These are phyloP conservation scores for Entophlyctis luteolus DNA, from an alignment of 192 early-diverging fungal species.

Conservation along the genomic window DNA sequence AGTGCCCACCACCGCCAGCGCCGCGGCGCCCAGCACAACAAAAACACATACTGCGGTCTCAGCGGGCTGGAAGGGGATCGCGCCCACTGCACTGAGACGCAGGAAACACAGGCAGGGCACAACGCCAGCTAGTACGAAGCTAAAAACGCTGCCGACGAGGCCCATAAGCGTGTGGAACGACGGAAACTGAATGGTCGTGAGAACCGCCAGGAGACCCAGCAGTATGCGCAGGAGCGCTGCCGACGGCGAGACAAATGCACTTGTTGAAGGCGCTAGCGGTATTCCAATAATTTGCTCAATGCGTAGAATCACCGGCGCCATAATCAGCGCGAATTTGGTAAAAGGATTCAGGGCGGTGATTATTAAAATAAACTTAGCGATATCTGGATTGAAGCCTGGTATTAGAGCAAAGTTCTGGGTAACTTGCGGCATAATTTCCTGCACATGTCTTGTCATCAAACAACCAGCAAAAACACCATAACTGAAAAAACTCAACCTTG, in stretches of 20 bases:
- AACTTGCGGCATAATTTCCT: slow-evolving; percentile 43
- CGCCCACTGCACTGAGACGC: slow-evolving; percentile 36
- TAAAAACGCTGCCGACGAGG: slow-evolving; percentile 51
- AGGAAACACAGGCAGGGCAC: slow-evolving; percentile 51
- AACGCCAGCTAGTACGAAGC: slow-evolving; percentile 48
- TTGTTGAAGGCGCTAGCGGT: neutral
- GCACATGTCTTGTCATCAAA: neutral
- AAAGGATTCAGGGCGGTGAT: slow-evolving; percentile 66
- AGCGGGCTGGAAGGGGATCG: no score
- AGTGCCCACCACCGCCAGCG: slow-evolving; percentile 24
- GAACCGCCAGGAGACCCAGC: neutral
- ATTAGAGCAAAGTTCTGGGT: slow-evolving; percentile 63
- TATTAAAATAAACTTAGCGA: slow-evolving; percentile 56
- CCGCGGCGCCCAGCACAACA: slow-evolving; percentile 27
- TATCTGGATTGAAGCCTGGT: slow-evolving; percentile 43
- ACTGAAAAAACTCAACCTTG: neutral
- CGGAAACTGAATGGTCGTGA: slow-evolving; percentile 53
- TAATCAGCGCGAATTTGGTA: slow-evolving; percentile 65
- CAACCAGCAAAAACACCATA: neutral
- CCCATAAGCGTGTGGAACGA: slow-evolving; percentile 65
- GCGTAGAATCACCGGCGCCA: slow-evolving; percentile 58
- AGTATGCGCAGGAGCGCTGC: slow-evolving; percentile 14
- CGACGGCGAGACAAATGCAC: neutral
- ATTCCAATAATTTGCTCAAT: slow-evolving; percentile 11
- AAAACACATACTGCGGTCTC: slow-evolving; percentile 20